A percentile compares a stretch with the other conserved stretches of the same genome.
These are phyloP conservation scores for Paracorniculantispora psalliotae DNA, from an alignment of 2,329 filamentous ascomycete species.

Conservation along the genomic window DNA sequence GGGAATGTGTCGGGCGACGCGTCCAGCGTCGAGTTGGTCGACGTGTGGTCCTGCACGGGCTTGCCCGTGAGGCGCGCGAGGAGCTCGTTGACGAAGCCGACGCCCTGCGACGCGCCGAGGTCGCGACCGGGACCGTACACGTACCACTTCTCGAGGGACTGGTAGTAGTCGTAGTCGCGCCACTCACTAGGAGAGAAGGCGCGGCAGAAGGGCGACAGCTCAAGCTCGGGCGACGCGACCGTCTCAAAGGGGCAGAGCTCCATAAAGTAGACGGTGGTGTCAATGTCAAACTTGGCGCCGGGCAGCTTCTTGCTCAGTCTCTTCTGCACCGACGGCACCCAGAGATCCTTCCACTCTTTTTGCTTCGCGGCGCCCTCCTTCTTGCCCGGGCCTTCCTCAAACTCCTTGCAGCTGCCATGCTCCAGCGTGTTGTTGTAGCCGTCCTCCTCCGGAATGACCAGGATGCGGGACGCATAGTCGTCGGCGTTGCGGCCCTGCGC, in stretches of 20 bases:
- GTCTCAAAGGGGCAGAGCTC: slow-evolving; percentile 84
- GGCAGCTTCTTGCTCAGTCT: slow-evolving; percentile 65
- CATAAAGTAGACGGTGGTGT: slow-evolving; percentile 71
- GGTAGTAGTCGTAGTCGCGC: slow-evolving; percentile 74
- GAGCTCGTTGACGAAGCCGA: slow-evolving; percentile 84
- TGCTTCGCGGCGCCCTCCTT: slow-evolving; percentile 47
- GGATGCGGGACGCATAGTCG: slow-evolving; percentile 48
- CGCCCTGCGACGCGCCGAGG: slow-evolving; percentile 77
- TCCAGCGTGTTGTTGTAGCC: slow-evolving; percentile 77
- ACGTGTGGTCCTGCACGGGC: slow-evolving; percentile 67
- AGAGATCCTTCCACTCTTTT: slow-evolving; percentile 54
- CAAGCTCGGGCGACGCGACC: slow-evolving; percentile 51
- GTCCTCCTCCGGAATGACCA: slow-evolving; percentile 64
- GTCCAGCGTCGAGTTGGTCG: slow-evolving; percentile 74
- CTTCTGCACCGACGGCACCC: slow-evolving; percentile 61
- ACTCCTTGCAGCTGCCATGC: slow-evolving; percentile 65
- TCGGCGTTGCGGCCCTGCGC: slow-evolving; percentile 33
- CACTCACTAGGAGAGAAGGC: slow-evolving; percentile 73
- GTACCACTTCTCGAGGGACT: slow-evolving; percentile 80
- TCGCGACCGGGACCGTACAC: slow-evolving; percentile 71
- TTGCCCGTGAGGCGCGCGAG: slow-evolving; percentile 69
- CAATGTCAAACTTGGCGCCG: slow-evolving; percentile 58
- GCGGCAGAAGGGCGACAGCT: slow-evolving; percentile 65
- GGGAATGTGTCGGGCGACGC: slow-evolving; percentile 65
- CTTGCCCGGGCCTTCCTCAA: slow-evolving; percentile 55